Evolutionary conservation across 495 filamentous ascomycete genomes (phyloP), one percentile per base, ranked within the genome.

Genomic region (Lentithecium fluviatile): DNA sequence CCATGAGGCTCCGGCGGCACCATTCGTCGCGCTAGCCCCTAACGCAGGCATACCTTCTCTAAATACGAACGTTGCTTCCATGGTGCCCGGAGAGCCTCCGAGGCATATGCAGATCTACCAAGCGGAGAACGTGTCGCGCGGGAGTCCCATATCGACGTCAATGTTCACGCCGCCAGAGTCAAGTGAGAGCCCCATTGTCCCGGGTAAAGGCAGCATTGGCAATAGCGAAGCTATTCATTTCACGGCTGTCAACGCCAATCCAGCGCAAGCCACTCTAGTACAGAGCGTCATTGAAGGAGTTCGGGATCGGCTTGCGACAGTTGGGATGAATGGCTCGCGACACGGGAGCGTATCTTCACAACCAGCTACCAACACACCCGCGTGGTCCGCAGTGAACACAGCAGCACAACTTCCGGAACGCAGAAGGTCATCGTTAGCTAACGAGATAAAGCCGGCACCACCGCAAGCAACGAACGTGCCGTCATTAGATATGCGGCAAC

Each of bases 111-210:
- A 43, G 40, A 43, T 15, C 13, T 43, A n/a, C 6, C 40, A 43
- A 20, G 40, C 15, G 19, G 40, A 43, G 6, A 20, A n/a, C 13
- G 40, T 6, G 4, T 43, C 40, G 15, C 40, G 40, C 40, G 40
- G 40, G 3, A 43, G 40, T 13, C 40, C 40, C 15, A 32, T 32
- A 32, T 32, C 46, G 23, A 17, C 26, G 32, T 32, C 32, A 10
- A 37, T 13, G 11, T 19, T 32, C 49, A 34, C 49, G 24, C 49
- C 49, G 20, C 32, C n/a, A 25, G 25, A 52, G 4, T 52, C 49
- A 15, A 57, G 32, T 19, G 53, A 57, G 26, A 57, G 53, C 32
- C 53, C 53, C 1, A 26, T 42, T n/a, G 36, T 55, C 38, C 17
- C 38, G 17, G 52, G 20, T 15, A 24, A 15, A 24, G 34, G 52